Evolutionary conservation across 75 land plant species (phyloP).

Genomic region (Pseudotsuga menziesii): DNA sequence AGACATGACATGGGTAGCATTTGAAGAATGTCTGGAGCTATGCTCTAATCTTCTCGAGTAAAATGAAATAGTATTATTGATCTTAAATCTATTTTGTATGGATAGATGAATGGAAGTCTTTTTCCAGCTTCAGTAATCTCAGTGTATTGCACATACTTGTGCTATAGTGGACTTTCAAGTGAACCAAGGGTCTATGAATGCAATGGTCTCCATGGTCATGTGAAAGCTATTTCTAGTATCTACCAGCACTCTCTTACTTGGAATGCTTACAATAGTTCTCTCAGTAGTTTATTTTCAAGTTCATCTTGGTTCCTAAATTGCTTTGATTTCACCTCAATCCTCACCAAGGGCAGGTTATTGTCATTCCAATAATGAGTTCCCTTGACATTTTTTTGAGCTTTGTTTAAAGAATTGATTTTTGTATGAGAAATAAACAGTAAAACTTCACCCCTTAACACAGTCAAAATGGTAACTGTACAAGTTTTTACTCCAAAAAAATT

Average conservation of each 20-base stretch:
- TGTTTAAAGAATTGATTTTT: neutral
- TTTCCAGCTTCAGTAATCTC: constrained; percentile 95
- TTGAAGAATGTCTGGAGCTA: too few relatives aligned
- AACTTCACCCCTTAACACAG: too few relatives aligned
- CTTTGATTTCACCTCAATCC: constrained; percentile 93
- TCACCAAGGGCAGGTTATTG: constrained; percentile 79
- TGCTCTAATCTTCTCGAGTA: too few relatives aligned
- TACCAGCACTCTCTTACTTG: constrained; percentile 74
- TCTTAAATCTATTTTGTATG: neutral
- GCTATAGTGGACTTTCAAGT: constrained; percentile 89
- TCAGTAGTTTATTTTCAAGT: constrained; percentile 94
- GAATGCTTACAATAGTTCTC: constrained; percentile 93
- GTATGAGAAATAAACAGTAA: too few relatives aligned
- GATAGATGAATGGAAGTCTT: constrained; percentile 95
- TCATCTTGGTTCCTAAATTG: constrained; percentile 94
- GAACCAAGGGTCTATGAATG: constrained; percentile 92
- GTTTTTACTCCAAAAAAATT: too few relatives aligned
- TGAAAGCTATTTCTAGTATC: constrained; percentile 73
- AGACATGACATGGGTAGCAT: too few relatives aligned
- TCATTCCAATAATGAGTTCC: neutral
- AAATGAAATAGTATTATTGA: too few relatives aligned
- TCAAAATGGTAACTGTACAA: too few relatives aligned
- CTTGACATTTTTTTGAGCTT: neutral
- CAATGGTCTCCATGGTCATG: constrained; percentile 90
- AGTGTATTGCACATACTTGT: constrained; percentile 84